A percentile compares a stretch with the other conserved stretches of the same genome.
phyloP scores from a whole-genome alignment of 306 rosid genomes.

The Vachellia pachyceras region DNA sequence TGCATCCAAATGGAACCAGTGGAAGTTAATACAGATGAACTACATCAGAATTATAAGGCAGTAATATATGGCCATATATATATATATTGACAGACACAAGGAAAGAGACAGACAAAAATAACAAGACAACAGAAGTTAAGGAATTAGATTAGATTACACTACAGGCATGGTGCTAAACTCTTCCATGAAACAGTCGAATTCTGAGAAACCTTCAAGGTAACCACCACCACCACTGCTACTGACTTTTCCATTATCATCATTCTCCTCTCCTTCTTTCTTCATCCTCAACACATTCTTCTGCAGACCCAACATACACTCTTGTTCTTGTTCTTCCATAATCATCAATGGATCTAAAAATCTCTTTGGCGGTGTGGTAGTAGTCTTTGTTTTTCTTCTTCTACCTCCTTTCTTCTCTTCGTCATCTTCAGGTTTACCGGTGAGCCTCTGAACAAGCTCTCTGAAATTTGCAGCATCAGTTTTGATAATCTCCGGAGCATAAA shows the following conservation, averaged over 20 bases:
- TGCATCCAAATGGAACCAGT: conserved; percentile 6
- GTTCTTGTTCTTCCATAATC: conserved; percentile 24
- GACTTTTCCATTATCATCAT: neutral
- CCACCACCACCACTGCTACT: conserved; percentile 12
- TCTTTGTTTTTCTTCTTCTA: conserved; percentile 30
- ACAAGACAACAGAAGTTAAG: conserved; percentile 3
- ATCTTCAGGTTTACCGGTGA: conserved; percentile 56
- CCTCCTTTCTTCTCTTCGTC: conserved; percentile 12
- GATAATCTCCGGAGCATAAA: conserved; percentile 62
- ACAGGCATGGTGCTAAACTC: conserved; percentile 46
- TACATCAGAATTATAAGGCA: neutral
- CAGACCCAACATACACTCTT: conserved; percentile 24
- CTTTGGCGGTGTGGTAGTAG: neutral
- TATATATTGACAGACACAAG: conserved; percentile 1
- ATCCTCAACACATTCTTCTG: conserved; percentile 35
- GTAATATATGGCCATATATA: conserved; percentile 8
- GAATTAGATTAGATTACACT: conserved; percentile 14
- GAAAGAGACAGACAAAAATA: conserved; percentile 1
- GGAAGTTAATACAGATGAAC: conserved; percentile 28
- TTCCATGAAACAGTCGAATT: conserved; percentile 53
- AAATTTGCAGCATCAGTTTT: conserved; percentile 61
- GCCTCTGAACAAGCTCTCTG: conserved; percentile 62
- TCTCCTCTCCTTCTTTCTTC: conserved; percentile 30
- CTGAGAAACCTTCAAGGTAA: conserved; percentile 56
- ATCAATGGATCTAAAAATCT: conserved; percentile 23